Conservation (phyloP, 179 eudicot genomes). For the Pouteria campechiana region DNA sequence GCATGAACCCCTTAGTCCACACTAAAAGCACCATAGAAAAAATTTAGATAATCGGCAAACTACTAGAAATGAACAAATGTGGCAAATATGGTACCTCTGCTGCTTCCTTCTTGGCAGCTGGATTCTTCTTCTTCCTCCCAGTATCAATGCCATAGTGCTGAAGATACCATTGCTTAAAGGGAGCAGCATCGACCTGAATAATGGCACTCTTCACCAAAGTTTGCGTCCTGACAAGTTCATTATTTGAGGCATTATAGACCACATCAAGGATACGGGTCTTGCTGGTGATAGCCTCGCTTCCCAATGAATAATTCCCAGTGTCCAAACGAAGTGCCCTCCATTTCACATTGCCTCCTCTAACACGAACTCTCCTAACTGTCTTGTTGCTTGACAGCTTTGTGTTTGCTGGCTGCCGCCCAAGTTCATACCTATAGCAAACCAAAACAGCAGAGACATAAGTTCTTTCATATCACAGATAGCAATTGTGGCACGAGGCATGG, state of each 20-base stretch:
- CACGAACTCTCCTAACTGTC: slow-evolving; percentile 31
- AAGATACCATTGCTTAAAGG: slow-evolving; percentile 34
- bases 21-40: not conserved
- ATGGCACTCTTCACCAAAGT: slow-evolving; percentile 39
- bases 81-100: slow-evolving; percentile 20
- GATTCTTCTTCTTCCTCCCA: slow-evolving; percentile 31
- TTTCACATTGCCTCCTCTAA: slow-evolving; percentile 45
- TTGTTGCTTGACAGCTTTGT: slow-evolving; percentile 30
- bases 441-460: slow-evolving; percentile 7
- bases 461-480: too few species aligned
- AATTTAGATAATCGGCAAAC: not conserved
- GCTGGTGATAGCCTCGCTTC: slow-evolving; percentile 29
- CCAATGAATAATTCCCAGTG: slow-evolving; percentile 45
- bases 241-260: slow-evolving; percentile 36
- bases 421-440: slow-evolving; percentile 24
- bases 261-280: slow-evolving; percentile 39
- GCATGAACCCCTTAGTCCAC: too few species aligned
- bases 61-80: not conserved
- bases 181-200: slow-evolving; percentile 44
- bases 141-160: slow-evolving; percentile 34
- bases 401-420: slow-evolving; percentile 41
- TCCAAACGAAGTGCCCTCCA: slow-evolving; percentile 47
- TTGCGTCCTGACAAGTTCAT: slow-evolving; percentile 39
- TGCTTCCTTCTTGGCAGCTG: slow-evolving; percentile 25
- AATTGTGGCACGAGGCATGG: too few species aligned